Conservation (phyloP, 108 stramenopile species). For the Nitzschia inconspicua region DNA sequence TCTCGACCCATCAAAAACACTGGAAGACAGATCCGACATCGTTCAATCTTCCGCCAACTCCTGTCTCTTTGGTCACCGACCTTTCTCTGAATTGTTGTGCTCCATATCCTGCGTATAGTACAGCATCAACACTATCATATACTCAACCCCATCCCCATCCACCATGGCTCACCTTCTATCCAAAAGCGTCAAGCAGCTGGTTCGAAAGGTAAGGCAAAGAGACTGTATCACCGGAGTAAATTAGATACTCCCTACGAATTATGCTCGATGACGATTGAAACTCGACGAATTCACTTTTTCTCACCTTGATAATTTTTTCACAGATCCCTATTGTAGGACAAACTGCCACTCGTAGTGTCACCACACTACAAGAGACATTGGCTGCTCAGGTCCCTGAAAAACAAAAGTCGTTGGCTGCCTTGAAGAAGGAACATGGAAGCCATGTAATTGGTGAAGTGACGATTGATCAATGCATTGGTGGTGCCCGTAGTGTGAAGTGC, state of each 20-base stretch:
- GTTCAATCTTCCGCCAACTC: too few relatives aligned
- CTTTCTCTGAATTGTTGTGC: too few relatives aligned
- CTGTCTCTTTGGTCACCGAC: too few relatives aligned
- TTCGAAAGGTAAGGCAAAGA: conserved; percentile 39
- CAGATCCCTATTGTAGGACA: conserved; percentile 16
- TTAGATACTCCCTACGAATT: too few relatives aligned
- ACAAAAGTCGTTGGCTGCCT: conserved; percentile 76
- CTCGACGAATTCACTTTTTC: not conserved
- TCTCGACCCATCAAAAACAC: too few relatives aligned
- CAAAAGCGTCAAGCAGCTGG: conserved; percentile 31
- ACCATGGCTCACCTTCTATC: conserved; percentile 43
- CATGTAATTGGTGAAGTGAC: conserved; percentile 96
- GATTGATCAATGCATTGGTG: conserved; percentile 96
- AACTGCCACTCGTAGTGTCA: conserved; percentile 46
- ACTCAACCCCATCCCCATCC: too few relatives aligned
- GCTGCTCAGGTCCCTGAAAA: conserved; percentile 92
- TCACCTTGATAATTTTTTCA: not conserved
- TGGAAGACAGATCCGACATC: too few relatives aligned
- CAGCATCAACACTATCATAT: too few relatives aligned
- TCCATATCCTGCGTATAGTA: too few relatives aligned
- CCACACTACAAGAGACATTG: conserved; percentile 90
- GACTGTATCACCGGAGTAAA: not conserved
- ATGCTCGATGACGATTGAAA: not conserved
- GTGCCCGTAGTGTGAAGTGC: conserved; percentile 97
- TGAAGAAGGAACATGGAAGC: conserved; percentile 95